These are phyloP conservation scores for Filobasidium floriforme DNA, from an alignment of 768 basidiomycete genomes.

Conservation along the genomic window DNA sequence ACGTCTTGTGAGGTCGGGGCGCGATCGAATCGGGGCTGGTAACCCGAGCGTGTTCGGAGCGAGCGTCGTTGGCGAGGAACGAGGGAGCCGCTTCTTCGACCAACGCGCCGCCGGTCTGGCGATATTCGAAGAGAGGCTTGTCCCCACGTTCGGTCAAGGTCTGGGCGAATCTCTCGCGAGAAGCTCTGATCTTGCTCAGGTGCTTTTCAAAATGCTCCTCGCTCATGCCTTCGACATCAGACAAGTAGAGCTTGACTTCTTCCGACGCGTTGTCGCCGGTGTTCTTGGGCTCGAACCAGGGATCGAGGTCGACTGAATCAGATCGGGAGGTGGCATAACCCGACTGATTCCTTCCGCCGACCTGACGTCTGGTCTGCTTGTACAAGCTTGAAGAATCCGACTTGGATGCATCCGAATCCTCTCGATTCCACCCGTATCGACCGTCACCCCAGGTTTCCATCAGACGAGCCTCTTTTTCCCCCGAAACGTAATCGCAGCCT, in stretches of 20 bases:
- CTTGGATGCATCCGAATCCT: background rate
- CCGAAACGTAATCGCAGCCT: conserved; percentile 38
- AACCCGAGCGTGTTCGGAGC: background rate
- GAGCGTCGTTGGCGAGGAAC: conserved; percentile 13
- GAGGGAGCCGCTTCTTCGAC: background rate
- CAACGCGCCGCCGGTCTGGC: background rate
- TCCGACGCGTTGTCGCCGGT: conserved; percentile 2
- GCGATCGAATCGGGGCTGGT: conserved; percentile 7
- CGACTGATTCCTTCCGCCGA: background rate
- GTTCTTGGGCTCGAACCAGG: background rate
- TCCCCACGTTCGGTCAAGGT: conserved; percentile 1
- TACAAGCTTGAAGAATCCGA: too few species aligned
- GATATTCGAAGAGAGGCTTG: conserved; percentile 2
- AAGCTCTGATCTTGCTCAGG: conserved; percentile 23
- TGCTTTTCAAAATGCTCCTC: conserved; percentile 30
- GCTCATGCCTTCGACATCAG: conserved; percentile 33
- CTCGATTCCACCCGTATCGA: conserved; percentile 28
- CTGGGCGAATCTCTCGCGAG: conserved; percentile 9
- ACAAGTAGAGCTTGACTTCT: conserved; percentile 20
- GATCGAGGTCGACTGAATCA: background rate
- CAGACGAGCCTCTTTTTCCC: conserved; percentile 39
- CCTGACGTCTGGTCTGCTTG: too few species aligned
- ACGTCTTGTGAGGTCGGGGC: conserved; percentile 14
- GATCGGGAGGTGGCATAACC: background rate
- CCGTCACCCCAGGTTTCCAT: conserved; percentile 38